Conservation (phyloP, 2,329 filamentous ascomycete genomes). For the Colletotrichum australisinense region DNA sequence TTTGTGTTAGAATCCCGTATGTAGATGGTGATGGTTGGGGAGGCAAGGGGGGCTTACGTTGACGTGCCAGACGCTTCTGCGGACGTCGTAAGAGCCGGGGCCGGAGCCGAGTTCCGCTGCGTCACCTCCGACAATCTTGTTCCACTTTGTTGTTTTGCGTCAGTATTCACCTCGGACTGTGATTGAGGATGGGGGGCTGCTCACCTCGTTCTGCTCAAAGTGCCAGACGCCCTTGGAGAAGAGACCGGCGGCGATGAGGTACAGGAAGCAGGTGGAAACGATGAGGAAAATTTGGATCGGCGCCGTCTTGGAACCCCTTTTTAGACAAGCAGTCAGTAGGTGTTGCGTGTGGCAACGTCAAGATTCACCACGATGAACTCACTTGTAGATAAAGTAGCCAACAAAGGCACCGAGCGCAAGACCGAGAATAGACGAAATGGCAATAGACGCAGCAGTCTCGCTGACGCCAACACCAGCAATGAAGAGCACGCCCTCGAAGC, state of each 20-base stretch:
- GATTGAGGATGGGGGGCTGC: background rate
- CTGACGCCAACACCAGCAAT: constrained; percentile 80
- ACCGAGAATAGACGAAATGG: constrained; percentile 76
- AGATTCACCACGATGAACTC: constrained; percentile 42
- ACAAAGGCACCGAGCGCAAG: constrained; percentile 70
- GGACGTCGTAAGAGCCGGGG: constrained; percentile 82
- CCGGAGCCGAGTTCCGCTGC: constrained; percentile 63
- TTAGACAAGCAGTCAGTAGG: constrained; percentile 47
- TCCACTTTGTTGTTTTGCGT: constrained; percentile 59
- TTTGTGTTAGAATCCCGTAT: background rate
- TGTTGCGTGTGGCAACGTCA: background rate
- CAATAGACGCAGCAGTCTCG: constrained; percentile 75
- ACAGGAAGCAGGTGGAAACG: constrained; percentile 81
- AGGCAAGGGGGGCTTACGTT: constrained; percentile 64
- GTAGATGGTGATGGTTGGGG: too few species aligned
- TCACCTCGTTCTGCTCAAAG: constrained; percentile 68
- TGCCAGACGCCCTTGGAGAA: constrained; percentile 81
- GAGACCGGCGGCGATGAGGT: constrained; percentile 83
- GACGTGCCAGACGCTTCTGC: constrained; percentile 82
- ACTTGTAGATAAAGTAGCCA: constrained; percentile 80
- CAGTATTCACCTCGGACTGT: background rate
- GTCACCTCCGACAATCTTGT: constrained; percentile 67
- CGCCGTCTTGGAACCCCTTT: constrained; percentile 51
- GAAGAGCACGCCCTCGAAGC: constrained; percentile 83
- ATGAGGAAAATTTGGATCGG: constrained; percentile 77